A percentile compares a stretch with the other conserved stretches of the same genome.
phyloP scores from a whole-genome alignment of 2,329 filamentous ascomycete genomes.

The Microdochium paspali region DNA sequence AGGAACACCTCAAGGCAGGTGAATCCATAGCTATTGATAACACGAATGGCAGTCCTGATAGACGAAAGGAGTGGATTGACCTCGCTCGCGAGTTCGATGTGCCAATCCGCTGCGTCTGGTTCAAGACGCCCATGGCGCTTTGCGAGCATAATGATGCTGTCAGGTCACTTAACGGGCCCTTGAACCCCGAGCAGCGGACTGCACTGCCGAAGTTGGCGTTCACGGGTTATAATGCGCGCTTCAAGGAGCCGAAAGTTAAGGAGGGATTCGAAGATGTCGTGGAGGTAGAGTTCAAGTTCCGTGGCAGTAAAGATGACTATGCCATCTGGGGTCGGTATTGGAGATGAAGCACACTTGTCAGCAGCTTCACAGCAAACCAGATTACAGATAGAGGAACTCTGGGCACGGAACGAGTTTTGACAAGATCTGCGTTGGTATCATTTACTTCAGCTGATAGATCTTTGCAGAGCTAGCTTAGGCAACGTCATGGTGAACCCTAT shows the following conservation, averaged over 20 bases:
- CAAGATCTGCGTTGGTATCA: too few relatives aligned
- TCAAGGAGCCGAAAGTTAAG: slow-evolving; percentile 57
- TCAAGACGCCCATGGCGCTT: slow-evolving; percentile 61
- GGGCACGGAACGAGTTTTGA: too few relatives aligned
- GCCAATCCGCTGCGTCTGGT: slow-evolving; percentile 77
- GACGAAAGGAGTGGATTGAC: slow-evolving; percentile 67
- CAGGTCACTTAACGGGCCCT: slow-evolving; percentile 56
- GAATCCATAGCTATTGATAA: slow-evolving; percentile 78
- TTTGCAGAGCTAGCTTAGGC: too few relatives aligned
- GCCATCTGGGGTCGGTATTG: slow-evolving; percentile 70
- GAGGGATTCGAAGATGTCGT: slow-evolving; percentile 83
- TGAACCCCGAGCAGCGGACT: slow-evolving; percentile 75
- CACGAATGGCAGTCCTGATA: slow-evolving; percentile 80
- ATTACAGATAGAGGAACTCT: neutral
- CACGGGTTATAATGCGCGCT: slow-evolving; percentile 61
- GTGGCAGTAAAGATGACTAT: slow-evolving; percentile 59
- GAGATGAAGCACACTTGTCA: slow-evolving; percentile 35
- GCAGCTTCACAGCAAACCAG: neutral
- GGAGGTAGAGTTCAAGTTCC: slow-evolving; percentile 66
- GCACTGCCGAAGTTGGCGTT: slow-evolving; percentile 76
- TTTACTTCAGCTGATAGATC: too few relatives aligned
- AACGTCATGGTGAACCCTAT: too few relatives aligned
- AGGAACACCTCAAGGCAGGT: slow-evolving; percentile 52
- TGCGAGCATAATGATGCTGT: slow-evolving; percentile 84
- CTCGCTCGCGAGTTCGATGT: slow-evolving; percentile 62